These are phyloP conservation scores for Aspergillus kassunensis DNA, from an alignment of 495 filamentous ascomycete species.

Conservation along the genomic window DNA sequence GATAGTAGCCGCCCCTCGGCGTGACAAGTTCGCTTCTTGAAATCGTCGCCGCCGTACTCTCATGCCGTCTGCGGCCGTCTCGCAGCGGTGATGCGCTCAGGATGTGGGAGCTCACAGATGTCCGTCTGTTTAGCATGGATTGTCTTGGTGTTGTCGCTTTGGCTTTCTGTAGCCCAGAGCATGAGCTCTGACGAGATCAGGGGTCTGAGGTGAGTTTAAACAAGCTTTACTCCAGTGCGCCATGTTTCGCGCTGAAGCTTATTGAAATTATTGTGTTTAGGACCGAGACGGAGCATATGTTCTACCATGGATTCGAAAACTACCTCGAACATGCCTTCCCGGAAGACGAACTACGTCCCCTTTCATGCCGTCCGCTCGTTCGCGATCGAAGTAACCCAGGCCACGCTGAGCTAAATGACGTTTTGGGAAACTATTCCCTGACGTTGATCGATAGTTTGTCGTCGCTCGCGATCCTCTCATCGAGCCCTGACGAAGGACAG, in stretches of 20 bases:
- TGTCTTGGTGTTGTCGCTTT: constrained; percentile 37
- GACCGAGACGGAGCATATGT: constrained; percentile 83
- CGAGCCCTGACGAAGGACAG: constrained; percentile 52
- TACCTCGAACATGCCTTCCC: constrained; percentile 94
- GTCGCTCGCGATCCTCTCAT: constrained; percentile 86
- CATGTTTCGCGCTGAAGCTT: not conserved
- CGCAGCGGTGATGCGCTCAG: constrained; percentile 42
- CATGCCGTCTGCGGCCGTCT: constrained; percentile 28
- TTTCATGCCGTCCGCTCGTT: constrained; percentile 78
- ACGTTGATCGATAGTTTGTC: constrained; percentile 94
- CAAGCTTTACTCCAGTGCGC: not conserved
- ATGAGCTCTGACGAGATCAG: constrained; percentile 41
- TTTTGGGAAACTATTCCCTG: constrained; percentile 92
- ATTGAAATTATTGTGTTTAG: constrained; percentile 27
- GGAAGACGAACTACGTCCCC: constrained; percentile 89
- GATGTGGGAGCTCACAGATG: constrained; percentile 42
- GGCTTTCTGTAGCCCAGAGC: constrained; percentile 35
- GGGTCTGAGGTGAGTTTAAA: constrained; percentile 33
- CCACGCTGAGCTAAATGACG: constrained; percentile 89
- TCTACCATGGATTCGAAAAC: constrained; percentile 95
- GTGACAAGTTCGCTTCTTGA: not conserved
- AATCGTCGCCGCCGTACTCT: constrained; percentile 11
- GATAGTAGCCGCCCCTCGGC: not conserved
- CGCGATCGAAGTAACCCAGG: constrained; percentile 76
- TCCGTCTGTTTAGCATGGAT: constrained; percentile 35